Conservation (phyloP, 768 basidiomycete species). For the Leccinum rimulosum region DNA sequence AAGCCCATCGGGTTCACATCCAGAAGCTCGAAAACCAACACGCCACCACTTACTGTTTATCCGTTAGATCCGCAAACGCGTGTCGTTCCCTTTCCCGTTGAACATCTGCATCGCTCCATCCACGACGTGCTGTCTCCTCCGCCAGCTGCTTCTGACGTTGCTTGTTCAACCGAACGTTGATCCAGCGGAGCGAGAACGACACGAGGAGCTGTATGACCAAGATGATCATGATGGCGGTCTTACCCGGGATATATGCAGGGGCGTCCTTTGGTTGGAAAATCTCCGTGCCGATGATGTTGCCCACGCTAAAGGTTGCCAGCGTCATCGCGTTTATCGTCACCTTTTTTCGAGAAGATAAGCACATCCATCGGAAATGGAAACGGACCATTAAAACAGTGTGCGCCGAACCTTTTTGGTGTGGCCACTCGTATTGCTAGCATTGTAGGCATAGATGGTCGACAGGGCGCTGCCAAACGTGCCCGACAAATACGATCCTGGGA, state of each 20-base stretch:
- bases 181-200: slow-evolving; percentile 48
- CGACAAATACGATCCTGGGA: slow-evolving; percentile 45
- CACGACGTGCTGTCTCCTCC: slow-evolving; percentile 42
- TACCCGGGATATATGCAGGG: slow-evolving; percentile 63
- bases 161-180: slow-evolving; percentile 53
- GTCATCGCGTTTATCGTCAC: slow-evolving; percentile 64
- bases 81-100: slow-evolving; percentile 56
- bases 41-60: slow-evolving; percentile 50
- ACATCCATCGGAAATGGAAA: not conserved
- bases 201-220: slow-evolving; percentile 51
- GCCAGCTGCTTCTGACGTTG: slow-evolving; percentile 43
- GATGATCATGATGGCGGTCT: slow-evolving; percentile 61
- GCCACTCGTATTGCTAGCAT: slow-evolving; percentile 61
- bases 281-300: slow-evolving; percentile 62
- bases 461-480: slow-evolving; percentile 60
- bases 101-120: slow-evolving; percentile 59
- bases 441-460: slow-evolving; percentile 60
- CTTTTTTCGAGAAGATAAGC: slow-evolving; percentile 15
- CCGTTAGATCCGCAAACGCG: slow-evolving; percentile 63
- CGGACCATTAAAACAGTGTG: not conserved
- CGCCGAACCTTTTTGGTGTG: slow-evolving; percentile 58
- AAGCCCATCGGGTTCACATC: not conserved
- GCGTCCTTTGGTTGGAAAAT: slow-evolving; percentile 63
- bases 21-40: not conserved
- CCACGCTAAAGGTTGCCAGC: slow-evolving; percentile 49